Conservation (phyloP, 345 rosid genomes). For the Brassica cretica region DNA sequence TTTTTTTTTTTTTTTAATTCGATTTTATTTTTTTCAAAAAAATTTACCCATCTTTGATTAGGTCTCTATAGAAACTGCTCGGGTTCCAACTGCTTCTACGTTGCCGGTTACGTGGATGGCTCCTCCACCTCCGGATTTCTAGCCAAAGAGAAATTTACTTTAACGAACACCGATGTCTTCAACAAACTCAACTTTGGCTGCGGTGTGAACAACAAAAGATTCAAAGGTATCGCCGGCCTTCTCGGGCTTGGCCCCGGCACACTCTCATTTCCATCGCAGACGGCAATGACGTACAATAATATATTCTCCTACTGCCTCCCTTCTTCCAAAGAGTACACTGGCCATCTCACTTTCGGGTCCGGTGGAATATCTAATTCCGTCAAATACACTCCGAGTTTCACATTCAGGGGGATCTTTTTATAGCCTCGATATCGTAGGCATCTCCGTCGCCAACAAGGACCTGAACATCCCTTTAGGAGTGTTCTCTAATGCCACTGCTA, state of each 20-base stretch:
- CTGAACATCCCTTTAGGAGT: conserved; percentile 52
- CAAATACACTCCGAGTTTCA: conserved; percentile 58
- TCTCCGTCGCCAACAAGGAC: conserved; percentile 54
- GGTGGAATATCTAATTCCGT: conserved; percentile 41
- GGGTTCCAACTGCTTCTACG: conserved; percentile 59
- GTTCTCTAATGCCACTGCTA: conserved; percentile 50
- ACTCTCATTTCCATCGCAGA: conserved; percentile 69
- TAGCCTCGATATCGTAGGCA: conserved; percentile 57
- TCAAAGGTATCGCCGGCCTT: conserved; percentile 64
- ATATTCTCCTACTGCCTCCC: conserved; percentile 90
- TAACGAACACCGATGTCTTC: conserved; percentile 49
- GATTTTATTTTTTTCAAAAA: too few relatives aligned
- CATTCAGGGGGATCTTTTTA: conserved; percentile 53
- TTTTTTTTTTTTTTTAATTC: neutral
- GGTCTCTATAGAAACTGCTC: conserved; percentile 53
- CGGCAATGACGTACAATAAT: conserved; percentile 54
- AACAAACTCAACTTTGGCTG: conserved; percentile 67
- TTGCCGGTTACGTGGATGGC: conserved; percentile 61
- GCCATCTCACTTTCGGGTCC: conserved; percentile 71
- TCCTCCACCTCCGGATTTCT: conserved; percentile 71
- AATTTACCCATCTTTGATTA: conserved; percentile 22
- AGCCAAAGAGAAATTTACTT: conserved; percentile 58
- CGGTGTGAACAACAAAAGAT: conserved; percentile 75
- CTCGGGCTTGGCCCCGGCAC: conserved; percentile 78
- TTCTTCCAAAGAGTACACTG: conserved; percentile 58